These are phyloP conservation scores for Vickermania spadyakhi DNA, from an alignment of 208 protist species.

Conservation along the genomic window DNA sequence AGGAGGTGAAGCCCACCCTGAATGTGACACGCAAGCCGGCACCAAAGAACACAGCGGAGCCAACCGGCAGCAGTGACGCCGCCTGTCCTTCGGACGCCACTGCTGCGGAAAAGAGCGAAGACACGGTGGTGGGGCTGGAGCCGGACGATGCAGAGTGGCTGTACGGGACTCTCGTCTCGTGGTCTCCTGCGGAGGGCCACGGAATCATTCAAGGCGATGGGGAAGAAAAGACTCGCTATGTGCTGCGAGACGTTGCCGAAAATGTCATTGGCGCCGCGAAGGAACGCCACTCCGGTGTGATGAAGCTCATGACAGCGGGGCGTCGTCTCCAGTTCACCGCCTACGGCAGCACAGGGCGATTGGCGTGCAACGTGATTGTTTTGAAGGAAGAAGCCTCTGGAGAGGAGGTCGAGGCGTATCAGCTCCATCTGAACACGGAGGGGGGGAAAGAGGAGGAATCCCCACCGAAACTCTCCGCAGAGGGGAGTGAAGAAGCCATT, in stretches of 20 bases:
- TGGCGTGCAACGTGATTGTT: constrained; percentile 63
- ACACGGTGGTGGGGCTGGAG: constrained; percentile 9
- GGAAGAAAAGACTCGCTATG: constrained; percentile 47
- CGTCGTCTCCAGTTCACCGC: constrained; percentile 63
- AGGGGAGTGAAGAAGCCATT: constrained; percentile 70
- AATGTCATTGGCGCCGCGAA: constrained; percentile 47
- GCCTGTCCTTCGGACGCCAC: neutral
- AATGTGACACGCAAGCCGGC: constrained; percentile 1
- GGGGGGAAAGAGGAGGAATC: constrained; percentile 30
- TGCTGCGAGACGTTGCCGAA: constrained; percentile 69
- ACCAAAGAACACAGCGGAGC: neutral
- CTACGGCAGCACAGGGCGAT: constrained; percentile 40
- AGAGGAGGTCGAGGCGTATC: constrained; percentile 7
- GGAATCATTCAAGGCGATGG: constrained; percentile 66
- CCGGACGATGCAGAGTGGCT: constrained; percentile 35
- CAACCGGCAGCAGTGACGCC: neutral
- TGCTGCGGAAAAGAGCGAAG: constrained; percentile 1
- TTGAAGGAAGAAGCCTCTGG: constrained; percentile 55
- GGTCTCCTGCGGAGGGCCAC: constrained; percentile 63
- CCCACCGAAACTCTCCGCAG: constrained; percentile 22
- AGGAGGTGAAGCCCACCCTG: constrained; percentile 39
- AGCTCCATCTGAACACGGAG: constrained; percentile 26
- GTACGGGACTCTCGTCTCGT: constrained; percentile 60
- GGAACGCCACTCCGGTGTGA: constrained; percentile 19
- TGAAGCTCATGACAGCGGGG: neutral